These are phyloP conservation scores for Gonapodya prolifera DNA, from an alignment of 192 early-diverging fungal genomes.

Conservation along the genomic window DNA sequence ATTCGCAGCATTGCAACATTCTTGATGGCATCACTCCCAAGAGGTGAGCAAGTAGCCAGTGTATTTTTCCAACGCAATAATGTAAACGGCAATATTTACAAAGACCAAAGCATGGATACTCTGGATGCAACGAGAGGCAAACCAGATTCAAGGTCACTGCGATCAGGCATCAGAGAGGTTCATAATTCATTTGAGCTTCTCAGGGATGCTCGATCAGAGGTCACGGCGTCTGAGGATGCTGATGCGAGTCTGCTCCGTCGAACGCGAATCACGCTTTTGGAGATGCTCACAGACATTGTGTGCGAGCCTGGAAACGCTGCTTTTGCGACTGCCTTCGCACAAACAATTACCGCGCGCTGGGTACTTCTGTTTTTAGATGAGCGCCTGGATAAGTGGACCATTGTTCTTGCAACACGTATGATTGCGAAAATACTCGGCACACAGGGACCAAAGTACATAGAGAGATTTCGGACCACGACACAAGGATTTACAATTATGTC, in stretches of 20 bases:
- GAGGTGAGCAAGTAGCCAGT: background rate
- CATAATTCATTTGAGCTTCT: too few species aligned
- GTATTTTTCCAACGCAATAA: too few species aligned
- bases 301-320: background rate
- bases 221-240: too few species aligned
- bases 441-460: background rate
- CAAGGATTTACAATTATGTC: background rate
- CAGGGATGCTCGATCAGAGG: too few species aligned
- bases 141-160: too few species aligned
- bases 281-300: background rate
- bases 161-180: too few species aligned
- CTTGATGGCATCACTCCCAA: constrained; percentile 44
- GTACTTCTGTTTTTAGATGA: background rate
- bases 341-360: constrained; percentile 1
- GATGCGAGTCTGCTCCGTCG: too few species aligned
- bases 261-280: background rate
- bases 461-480: background rate
- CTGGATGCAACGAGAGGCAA: too few species aligned
- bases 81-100: too few species aligned
- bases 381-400: background rate
- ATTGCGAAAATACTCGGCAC: background rate
- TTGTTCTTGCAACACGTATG: constrained; percentile 1
- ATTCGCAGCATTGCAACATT: constrained; percentile 46
- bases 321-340: background rate
- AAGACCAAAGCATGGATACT: too few species aligned